Base-by-base conservation (phyloP, 202 grass and related monocot genomes). In the Zizania palustris region DNA sequence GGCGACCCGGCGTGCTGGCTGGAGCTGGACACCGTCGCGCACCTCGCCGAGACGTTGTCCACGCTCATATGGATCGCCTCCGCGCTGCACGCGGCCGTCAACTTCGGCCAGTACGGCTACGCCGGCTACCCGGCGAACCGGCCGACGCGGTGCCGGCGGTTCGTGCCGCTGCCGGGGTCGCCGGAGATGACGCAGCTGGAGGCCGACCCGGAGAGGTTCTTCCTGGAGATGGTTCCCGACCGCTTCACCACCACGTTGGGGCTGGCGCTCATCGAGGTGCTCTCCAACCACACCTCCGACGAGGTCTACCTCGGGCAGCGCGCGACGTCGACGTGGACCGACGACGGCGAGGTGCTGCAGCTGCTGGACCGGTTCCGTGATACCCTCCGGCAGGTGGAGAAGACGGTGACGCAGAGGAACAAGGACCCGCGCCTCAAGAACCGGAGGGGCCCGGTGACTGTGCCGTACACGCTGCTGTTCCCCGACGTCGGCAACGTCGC, bases 71-170 rank as follows among this genome's bases (percentile, higher is more conserved):
- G 95, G 95, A 87, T 85, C 11, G 95, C 91, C 3, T 94, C 95
- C 0, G 95, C 95, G 33, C 85, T 98, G 54, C 95, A 98, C 80
- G 95, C 95, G 0, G 67, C 95, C 44, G 89, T 97, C 39, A 97
- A 97, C 83, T 97, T 97, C 36, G 95, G 95, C 11, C 91, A 94
- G 89, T 98, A 83, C 62, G 89, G 74, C 6, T 98, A 98, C 82
- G 95, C 95, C 2, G 95, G 95, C 4, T 98, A 78, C 77, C 77
- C 86, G n/a, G 87, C 89, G 2, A 98, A 98, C 89, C 82, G 95
- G 1, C 95, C 95, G 11, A 98, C 89, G 16, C 82, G 80, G 74
- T 98, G 95, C 91, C 80, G 89, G 16, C 69, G 81, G 58, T 95
- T 95, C 79, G 83, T 98, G 55, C 95, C 95, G 9, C 11, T 53